A percentile compares a stretch with the other conserved stretches of the same genome.
phyloP scores from a whole-genome alignment of 2,329 filamentous ascomycete species.

The Claviceps quebecensis region DNA sequence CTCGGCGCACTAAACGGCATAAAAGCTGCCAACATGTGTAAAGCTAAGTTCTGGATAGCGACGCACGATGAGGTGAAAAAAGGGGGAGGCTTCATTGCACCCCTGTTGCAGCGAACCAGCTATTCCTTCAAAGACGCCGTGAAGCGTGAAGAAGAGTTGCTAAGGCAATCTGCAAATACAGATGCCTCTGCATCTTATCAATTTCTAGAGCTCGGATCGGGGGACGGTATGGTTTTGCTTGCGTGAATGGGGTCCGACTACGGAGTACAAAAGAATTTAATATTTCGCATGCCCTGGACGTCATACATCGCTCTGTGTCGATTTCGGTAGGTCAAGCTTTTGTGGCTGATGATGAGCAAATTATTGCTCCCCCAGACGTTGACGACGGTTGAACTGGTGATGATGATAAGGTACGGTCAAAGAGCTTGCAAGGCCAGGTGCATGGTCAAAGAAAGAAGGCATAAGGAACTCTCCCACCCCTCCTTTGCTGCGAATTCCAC shows the following conservation, averaged over 20 bases:
- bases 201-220: conserved; percentile 40
- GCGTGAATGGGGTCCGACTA: neutral
- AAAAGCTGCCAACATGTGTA: conserved; percentile 35
- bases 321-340: neutral
- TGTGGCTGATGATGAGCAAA: no score
- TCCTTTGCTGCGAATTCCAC: no score
- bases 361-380: no score
- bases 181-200: conserved; percentile 24
- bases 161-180: conserved; percentile 7
- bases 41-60: conserved; percentile 48
- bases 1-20: conserved; percentile 49
- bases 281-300: neutral
- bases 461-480: no score
- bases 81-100: conserved; percentile 42
- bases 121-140: conserved; percentile 30
- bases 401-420: no score
- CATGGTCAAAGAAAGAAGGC: no score
- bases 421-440: no score
- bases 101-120: conserved; percentile 30
- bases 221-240: conserved; percentile 32
- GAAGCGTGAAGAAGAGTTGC: conserved; percentile 18
- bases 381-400: no score
- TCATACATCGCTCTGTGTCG: neutral
- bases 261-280: neutral
- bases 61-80: conserved; percentile 53